Percentiles rank a stretch among this genome's conserved stretches.
Evolutionary conservation across 306 rosid species (phyloP).

Genomic region (Vigna unguiculata): DNA sequence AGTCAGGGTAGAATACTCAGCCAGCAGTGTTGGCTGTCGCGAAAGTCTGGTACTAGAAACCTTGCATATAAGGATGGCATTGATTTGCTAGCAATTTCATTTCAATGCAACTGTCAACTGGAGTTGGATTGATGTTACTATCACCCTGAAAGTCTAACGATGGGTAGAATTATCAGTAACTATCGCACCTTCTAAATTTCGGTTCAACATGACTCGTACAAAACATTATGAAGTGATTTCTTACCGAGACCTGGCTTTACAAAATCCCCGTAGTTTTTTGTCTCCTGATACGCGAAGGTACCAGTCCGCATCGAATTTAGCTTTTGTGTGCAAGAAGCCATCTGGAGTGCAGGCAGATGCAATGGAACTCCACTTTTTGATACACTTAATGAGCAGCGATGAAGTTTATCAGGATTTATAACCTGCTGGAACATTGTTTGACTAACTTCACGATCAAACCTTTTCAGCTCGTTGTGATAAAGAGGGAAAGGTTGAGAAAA

Average conservation of each 20-base stretch:
- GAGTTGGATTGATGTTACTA: conserved; percentile 31
- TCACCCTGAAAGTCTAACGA: conserved; percentile 42
- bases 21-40: conserved; percentile 12
- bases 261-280: conserved; percentile 21
- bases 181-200: conserved; percentile 11
- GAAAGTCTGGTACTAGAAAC: conserved; percentile 17
- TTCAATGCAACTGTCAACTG: conserved; percentile 17
- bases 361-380: conserved; percentile 32
- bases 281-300: conserved; percentile 39
- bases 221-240: conserved; percentile 26
- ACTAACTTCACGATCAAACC: conserved; percentile 35
- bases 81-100: conserved; percentile 37
- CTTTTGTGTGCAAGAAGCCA: conserved; percentile 38
- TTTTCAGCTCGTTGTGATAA: conserved; percentile 35
- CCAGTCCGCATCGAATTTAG: conserved; percentile 43
- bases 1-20: conserved; percentile 6
- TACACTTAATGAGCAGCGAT: conserved; percentile 18
- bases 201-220: conserved; percentile 1
- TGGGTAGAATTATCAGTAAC: conserved; percentile 28
- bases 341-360: conserved; percentile 36
- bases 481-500: conserved; percentile 34
- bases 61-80: conserved; percentile 36
- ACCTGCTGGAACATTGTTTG: conserved; percentile 40
- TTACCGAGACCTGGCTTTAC: conserved; percentile 42
- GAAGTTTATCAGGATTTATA: conserved; percentile 25